Base-by-base conservation (phyloP, 2,329 filamentous ascomycete genomes). In the Teratosphaeria pseudoeucalypti region DNA sequence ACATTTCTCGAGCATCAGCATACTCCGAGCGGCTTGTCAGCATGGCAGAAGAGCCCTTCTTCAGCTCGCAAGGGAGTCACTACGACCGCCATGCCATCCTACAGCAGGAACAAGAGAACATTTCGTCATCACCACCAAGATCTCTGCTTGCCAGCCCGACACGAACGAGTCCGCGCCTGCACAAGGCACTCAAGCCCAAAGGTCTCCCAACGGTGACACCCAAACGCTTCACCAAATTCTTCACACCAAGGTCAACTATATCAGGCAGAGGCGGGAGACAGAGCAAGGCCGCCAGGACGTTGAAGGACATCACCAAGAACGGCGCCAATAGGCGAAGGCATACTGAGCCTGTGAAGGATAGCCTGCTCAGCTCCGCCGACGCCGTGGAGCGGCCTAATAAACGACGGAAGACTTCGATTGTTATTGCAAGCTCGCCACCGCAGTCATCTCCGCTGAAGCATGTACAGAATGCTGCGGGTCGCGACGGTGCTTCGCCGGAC, bases 161-260 rank as follows among this genome's bases (percentile, higher is more conserved):
- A 10, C 14, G 23, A 23, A 54, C 53, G 7, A 54, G 53, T 54
- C 53, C 53, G 27, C 53, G 53, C 34, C 5, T 54, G 32, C 27
- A n/a, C 5, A 54, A 54, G 26, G 27, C 53, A 55, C 34, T 63
- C 27, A 80, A 79, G 65, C 73, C 71, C 43, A 78, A 72, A 63
- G 76, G 74, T 61, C 75, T 76, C 34, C 78, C 78, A 6, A 78
- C 77, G 32, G 78, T 81, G 63, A 81, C 78, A 0, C 78, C 78
- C 6, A 78, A 78, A 65, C 74, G 78, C 60, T 80, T 81, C 70
- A 78, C 69, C 55, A 75, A 76, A 62, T 81, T 81, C 70, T 81
- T 81, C 69, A 79, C 77, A 12, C 78, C 78, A 11, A 71, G 77
- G 54, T 67, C 62, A n/a, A 71, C 74, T 3, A 64, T 68, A 43